These are phyloP conservation scores for Trichoderma virens DNA, from an alignment of 495 filamentous ascomycete genomes.

Conservation along the genomic window DNA sequence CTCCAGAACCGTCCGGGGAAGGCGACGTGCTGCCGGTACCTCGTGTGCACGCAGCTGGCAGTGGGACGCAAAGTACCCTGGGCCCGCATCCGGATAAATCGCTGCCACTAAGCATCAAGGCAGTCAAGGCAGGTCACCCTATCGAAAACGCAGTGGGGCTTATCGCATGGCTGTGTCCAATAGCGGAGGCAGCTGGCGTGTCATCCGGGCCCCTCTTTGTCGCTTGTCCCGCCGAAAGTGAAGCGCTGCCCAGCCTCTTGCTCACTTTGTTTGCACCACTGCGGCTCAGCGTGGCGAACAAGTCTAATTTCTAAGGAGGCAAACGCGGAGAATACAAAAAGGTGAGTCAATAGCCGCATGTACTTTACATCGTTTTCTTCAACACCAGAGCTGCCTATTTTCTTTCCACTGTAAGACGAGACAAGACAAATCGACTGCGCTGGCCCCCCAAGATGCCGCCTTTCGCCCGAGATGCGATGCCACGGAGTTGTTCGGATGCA, in stretches of 20 bases:
- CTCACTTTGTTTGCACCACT: neutral
- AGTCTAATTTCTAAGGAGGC: neutral
- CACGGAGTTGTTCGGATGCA: neutral
- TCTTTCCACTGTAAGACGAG: too few relatives aligned
- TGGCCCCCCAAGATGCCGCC: too few relatives aligned
- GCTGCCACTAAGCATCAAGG: too few relatives aligned
- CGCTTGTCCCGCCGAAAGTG: neutral
- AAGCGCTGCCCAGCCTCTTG: neutral
- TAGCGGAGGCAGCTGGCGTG: neutral
- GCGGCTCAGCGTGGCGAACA: neutral
- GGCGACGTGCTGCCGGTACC: neutral
- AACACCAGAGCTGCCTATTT: too few relatives aligned
- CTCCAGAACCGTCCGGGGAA: constrained; percentile 4
- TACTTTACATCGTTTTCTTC: too few relatives aligned
- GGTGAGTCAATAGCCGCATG: too few relatives aligned
- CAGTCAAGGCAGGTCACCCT: too few relatives aligned
- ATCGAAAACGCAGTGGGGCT: neutral
- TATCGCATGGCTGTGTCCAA: neutral
- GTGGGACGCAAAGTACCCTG: neutral
- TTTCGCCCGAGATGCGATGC: neutral
- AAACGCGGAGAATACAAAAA: neutral
- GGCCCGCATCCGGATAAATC: neutral
- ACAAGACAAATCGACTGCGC: too few relatives aligned
- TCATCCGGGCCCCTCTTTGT: neutral
- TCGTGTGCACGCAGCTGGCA: neutral